These are phyloP conservation scores for Quercus glauca DNA, from an alignment of 306 rosid genomes.

Conservation along the genomic window DNA sequence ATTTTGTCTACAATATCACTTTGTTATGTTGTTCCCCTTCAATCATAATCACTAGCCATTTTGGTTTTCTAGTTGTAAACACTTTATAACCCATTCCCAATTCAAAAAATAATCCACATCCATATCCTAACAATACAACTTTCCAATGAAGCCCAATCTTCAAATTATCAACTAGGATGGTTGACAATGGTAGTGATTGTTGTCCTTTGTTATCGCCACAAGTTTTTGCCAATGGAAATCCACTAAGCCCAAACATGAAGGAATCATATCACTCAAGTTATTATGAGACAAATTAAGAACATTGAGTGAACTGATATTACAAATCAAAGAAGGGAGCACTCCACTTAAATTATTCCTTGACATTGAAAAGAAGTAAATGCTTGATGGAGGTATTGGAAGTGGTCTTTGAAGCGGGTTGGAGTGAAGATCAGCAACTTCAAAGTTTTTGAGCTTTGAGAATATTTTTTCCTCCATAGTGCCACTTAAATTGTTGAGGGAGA, in stretches of 20 bases:
- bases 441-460: too few species aligned
- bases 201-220: not conserved
- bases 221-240: not conserved
- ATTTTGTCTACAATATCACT: too few species aligned
- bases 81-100: not conserved
- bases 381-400: not conserved
- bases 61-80: not conserved
- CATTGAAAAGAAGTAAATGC: not conserved
- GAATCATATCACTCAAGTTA: not conserved
- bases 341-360: too few species aligned
- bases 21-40: too few species aligned
- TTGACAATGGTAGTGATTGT: not conserved
- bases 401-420: not conserved
- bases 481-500: too few species aligned
- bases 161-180: not conserved
- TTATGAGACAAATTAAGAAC: not conserved
- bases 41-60: too few species aligned
- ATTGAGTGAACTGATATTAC: not conserved
- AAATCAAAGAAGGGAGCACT: not conserved
- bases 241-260: not conserved
- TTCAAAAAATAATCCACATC: not conserved
- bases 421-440: not conserved
- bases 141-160: not conserved
- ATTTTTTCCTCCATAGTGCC: too few species aligned
- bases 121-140: not conserved